A percentile compares a stretch with the other conserved stretches of the same genome.
Evolutionary conservation across 2,329 filamentous ascomycete species (phyloP).

Genomic region (Metarhizium sp.): DNA sequence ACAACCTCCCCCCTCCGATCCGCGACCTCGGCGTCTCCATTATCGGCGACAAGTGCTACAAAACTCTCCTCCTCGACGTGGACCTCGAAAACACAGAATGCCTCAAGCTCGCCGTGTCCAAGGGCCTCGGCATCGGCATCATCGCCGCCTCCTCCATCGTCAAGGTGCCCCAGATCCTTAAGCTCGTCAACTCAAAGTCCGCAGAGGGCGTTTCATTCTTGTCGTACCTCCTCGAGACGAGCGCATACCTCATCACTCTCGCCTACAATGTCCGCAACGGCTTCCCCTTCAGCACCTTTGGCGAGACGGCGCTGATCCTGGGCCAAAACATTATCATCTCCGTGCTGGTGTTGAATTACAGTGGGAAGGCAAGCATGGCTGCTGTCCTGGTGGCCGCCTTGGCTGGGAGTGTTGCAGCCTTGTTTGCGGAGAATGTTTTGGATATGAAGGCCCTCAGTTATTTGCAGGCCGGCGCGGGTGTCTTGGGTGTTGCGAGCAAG

Average conservation of each 20-base stretch:
- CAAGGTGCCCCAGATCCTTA: constrained; percentile 94
- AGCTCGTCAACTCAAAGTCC: constrained; percentile 73
- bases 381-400: constrained; percentile 72
- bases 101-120: constrained; percentile 83
- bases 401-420: constrained; percentile 55
- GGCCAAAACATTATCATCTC: constrained; percentile 88
- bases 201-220: constrained; percentile 80
- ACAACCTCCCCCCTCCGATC: constrained; percentile 64
- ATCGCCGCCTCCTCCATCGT: constrained; percentile 83
- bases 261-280: constrained; percentile 86
- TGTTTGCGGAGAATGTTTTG: constrained; percentile 60
- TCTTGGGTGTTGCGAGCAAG: constrained; percentile 81
- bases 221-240: constrained; percentile 86
- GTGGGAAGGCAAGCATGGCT: constrained; percentile 56
- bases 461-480: constrained; percentile 76
- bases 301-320: constrained; percentile 87
- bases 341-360: constrained; percentile 77
- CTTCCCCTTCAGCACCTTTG: constrained; percentile 94
- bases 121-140: constrained; percentile 87
- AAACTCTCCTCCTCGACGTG: constrained; percentile 74
- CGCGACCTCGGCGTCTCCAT: constrained; percentile 68
- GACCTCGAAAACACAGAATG: constrained; percentile 69
- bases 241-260: constrained; percentile 77
- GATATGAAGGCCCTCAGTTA: constrained; percentile 59
- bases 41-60: constrained; percentile 78